A percentile compares a stretch with the other conserved stretches of the same genome.
phyloP scores from a whole-genome alignment of 306 rosid species.

The Sophora flavescens region DNA sequence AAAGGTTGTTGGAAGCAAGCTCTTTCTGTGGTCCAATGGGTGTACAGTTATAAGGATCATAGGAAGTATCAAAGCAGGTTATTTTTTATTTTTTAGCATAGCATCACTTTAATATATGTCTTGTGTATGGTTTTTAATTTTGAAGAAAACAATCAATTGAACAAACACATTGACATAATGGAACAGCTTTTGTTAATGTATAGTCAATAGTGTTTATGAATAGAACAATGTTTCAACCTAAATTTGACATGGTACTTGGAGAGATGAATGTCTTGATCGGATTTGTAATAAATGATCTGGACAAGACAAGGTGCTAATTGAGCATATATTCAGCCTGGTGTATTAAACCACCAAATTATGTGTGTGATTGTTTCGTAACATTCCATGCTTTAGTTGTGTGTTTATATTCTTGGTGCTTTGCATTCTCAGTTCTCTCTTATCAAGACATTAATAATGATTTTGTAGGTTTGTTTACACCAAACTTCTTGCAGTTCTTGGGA shows the following conservation, averaged over 20 bases:
- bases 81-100: conserved; percentile 20
- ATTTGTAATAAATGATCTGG: background rate
- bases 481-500: conserved; percentile 90
- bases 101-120: conserved; percentile 25
- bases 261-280: conserved; percentile 5
- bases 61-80: conserved; percentile 81
- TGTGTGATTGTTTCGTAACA: background rate
- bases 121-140: conserved; percentile 10
- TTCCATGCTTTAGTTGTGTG: conserved; percentile 5
- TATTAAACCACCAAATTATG: background rate
- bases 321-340: conserved; percentile 21
- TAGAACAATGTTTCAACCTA: conserved; percentile 16
- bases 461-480: conserved; percentile 94
- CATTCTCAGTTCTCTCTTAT: conserved; percentile 15
- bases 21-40: conserved; percentile 85
- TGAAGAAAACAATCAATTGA: conserved; percentile 18
- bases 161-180: conserved; percentile 18
- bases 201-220: conserved; percentile 11
- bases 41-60: conserved; percentile 61
- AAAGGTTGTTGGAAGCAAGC: conserved; percentile 84
- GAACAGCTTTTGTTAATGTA: conserved; percentile 15
- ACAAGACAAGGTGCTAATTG: conserved; percentile 13
- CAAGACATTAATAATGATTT: conserved; percentile 35
- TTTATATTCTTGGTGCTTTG: conserved; percentile 36
- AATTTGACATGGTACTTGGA: conserved; percentile 17